phyloP scores from a whole-genome alignment of 2,329 filamentous ascomycete genomes.

The Aspergillus costaricaensis region DNA sequence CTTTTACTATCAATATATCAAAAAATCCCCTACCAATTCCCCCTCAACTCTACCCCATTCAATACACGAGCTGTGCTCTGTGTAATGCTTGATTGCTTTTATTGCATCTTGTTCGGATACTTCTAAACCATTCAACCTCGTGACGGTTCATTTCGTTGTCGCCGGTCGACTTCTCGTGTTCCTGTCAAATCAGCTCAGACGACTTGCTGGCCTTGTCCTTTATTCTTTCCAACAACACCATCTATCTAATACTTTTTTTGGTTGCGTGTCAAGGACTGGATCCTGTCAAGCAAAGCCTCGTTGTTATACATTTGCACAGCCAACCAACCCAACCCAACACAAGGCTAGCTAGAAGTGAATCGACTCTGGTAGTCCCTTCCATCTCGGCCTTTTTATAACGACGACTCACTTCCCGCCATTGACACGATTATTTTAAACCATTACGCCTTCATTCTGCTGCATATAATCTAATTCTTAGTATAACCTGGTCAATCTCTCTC shows the following conservation, averaged over 20 bases:
- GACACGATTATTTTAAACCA: constrained; percentile 25
- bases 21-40: constrained; percentile 35
- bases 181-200: constrained; percentile 29
- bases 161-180: constrained; percentile 37
- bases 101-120: constrained; percentile 29
- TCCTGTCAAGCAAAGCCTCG: constrained; percentile 25
- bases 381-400: constrained; percentile 18
- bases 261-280: constrained; percentile 37
- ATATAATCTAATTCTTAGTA: constrained; percentile 34
- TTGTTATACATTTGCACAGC: constrained; percentile 17
- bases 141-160: constrained; percentile 29
- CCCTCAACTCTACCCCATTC: constrained; percentile 36
- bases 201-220: constrained; percentile 25
- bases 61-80: constrained; percentile 41
- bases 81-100: constrained; percentile 34
- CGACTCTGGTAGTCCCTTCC: constrained; percentile 34
- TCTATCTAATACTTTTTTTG: constrained; percentile 20
- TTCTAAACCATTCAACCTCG: constrained; percentile 27
- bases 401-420: constrained; percentile 20
- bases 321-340: constrained; percentile 20
- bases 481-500: constrained; percentile 34
- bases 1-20: constrained; percentile 9
- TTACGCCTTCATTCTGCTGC: constrained; percentile 19
- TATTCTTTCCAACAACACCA: constrained; percentile 16
- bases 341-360: constrained; percentile 19